A percentile compares a stretch with the other conserved stretches of the same genome.
phyloP scores from a whole-genome alignment of 768 basidiomycete species.

The Boletus edulis region DNA sequence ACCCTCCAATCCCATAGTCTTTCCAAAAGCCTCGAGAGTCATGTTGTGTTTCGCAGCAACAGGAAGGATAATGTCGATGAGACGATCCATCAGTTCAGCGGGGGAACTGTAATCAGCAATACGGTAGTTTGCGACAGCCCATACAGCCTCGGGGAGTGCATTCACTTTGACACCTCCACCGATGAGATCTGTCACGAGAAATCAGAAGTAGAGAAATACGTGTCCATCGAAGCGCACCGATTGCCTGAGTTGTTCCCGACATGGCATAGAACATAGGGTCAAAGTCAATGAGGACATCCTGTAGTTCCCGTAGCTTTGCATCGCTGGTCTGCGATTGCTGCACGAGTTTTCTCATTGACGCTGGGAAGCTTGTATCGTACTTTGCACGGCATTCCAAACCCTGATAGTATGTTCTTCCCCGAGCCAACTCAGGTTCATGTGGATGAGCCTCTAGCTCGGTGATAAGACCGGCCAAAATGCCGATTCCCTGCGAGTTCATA shows the following conservation, averaged over 20 bases:
- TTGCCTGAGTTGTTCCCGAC: constrained; percentile 28
- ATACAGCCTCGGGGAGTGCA: constrained; percentile 44
- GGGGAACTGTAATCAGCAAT: constrained; percentile 33
- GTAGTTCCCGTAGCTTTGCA: constrained; percentile 16
- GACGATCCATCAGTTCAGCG: constrained; percentile 11
- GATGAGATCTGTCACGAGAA: constrained; percentile 38
- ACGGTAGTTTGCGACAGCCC: constrained; percentile 35
- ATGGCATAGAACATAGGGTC: constrained; percentile 17
- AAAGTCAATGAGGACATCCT: constrained; percentile 17
- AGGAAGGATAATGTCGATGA: constrained; percentile 4
- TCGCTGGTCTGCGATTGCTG: constrained; percentile 21
- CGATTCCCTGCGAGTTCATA: constrained; percentile 36
- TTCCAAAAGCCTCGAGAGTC: constrained; percentile 41
- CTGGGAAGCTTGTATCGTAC: constrained; percentile 36
- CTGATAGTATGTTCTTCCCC: constrained; percentile 27
- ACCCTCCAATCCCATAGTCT: constrained; percentile 19
- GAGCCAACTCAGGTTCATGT: constrained; percentile 29
- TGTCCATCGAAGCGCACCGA: constrained; percentile 16
- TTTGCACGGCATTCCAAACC: constrained; percentile 42
- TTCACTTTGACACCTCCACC: constrained; percentile 44
- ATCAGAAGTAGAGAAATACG: constrained; percentile 18
- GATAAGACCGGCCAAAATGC: constrained; percentile 49
- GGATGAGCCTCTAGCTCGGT: constrained; percentile 48
- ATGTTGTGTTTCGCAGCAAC: constrained; percentile 37
- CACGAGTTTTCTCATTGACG: constrained; percentile 16